These are phyloP conservation scores for Acanthamoeba castellanii DNA, from an alignment of 208 protist genomes.

Conservation along the genomic window DNA sequence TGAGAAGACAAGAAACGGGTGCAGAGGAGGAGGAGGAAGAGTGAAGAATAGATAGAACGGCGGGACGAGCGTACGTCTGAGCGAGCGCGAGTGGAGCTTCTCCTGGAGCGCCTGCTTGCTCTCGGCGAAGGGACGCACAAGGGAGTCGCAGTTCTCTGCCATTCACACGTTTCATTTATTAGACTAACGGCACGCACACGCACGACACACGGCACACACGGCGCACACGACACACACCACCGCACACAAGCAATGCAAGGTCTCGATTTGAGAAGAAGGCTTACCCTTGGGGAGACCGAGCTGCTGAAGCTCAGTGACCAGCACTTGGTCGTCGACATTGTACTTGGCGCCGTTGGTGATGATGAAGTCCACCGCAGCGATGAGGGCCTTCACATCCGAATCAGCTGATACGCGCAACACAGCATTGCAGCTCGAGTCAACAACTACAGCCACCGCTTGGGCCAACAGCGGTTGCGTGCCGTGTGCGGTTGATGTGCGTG, in stretches of 20 bases:
- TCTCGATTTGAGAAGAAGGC: neutral
- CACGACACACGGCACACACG: neutral
- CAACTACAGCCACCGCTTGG: too few species aligned
- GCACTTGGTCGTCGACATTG: constrained; percentile 74
- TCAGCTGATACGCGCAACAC: neutral
- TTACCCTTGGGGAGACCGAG: constrained; percentile 87
- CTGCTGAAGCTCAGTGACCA: constrained; percentile 87
- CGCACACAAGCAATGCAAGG: neutral
- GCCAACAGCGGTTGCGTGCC: too few species aligned
- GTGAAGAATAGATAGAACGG: neutral
- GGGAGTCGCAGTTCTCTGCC: constrained; percentile 80
- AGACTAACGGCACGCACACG: too few species aligned
- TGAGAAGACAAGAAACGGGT: neutral
- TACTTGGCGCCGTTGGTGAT: constrained; percentile 82
- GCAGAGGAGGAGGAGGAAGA: neutral
- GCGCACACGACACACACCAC: too few species aligned
- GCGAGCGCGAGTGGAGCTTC: constrained; percentile 75
- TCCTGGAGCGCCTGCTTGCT: constrained; percentile 77
- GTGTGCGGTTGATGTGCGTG: too few species aligned
- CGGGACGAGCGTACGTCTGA: constrained; percentile 72
- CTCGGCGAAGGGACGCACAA: constrained; percentile 74
- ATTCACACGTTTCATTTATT: neutral
- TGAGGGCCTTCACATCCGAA: constrained; percentile 79
- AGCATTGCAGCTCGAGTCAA: too few species aligned
- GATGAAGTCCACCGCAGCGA: constrained; percentile 83